phyloP scores from a whole-genome alignment of 176 grass and related monocot species.

The Raddia guianensis region DNA sequence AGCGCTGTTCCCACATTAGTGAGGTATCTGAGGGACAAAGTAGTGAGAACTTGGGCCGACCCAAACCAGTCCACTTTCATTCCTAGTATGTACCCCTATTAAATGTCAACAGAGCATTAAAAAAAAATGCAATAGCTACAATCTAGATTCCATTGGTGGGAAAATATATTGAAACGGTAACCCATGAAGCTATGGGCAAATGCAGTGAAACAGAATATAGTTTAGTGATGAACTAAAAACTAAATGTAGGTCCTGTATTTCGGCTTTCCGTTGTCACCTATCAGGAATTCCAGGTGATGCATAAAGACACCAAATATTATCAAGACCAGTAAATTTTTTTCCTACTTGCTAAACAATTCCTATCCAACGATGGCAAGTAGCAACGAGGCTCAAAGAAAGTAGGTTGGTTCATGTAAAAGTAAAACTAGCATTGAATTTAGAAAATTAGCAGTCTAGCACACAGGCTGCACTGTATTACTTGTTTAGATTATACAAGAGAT shows the following conservation, averaged over 20 bases:
- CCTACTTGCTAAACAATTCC: neutral
- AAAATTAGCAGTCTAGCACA: slow-evolving; percentile 2
- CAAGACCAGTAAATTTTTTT: neutral
- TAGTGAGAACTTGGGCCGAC: too few relatives aligned
- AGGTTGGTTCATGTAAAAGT: slow-evolving; percentile 22
- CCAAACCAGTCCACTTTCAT: too few relatives aligned
- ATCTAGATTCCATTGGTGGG: too few relatives aligned
- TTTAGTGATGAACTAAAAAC: slow-evolving; percentile 14
- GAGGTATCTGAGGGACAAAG: too few relatives aligned
- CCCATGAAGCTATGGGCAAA: too few relatives aligned
- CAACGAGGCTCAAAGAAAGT: slow-evolving; percentile 14
- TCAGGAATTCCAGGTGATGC: neutral
- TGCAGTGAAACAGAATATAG: too few relatives aligned
- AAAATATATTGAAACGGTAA: too few relatives aligned
- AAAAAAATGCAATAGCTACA: too few relatives aligned
- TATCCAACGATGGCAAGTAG: neutral
- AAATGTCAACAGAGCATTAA: too few relatives aligned
- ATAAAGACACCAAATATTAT: neutral
- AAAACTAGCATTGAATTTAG: neutral
- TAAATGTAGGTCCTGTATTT: slow-evolving; percentile 21
- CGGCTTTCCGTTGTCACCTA: slow-evolving; percentile 8
- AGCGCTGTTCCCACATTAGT: too few relatives aligned
- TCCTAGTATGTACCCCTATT: too few relatives aligned
- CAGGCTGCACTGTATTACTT: neutral
- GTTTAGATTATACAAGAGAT: neutral